phyloP scores from a whole-genome alignment of 2,329 filamentous ascomycete species.

The Ophiostoma angusticollis region DNA sequence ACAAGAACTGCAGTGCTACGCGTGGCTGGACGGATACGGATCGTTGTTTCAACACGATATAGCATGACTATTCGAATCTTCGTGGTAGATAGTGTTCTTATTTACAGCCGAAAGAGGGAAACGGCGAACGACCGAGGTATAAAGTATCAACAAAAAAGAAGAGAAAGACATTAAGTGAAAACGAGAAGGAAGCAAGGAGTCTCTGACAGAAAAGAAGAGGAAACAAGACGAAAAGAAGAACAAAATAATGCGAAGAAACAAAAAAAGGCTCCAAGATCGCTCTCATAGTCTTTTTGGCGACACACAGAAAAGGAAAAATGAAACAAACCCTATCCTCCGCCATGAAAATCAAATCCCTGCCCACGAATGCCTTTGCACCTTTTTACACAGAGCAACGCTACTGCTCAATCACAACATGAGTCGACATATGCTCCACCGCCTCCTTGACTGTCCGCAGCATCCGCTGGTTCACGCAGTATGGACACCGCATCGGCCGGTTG shows the following conservation, averaged over 20 bases:
- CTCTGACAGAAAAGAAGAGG: background rate
- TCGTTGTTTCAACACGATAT: no score
- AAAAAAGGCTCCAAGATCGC: background rate
- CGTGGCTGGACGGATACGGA: no score
- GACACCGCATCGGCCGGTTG: slow-evolving; percentile 40
- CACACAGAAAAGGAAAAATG: background rate
- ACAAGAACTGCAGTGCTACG: no score
- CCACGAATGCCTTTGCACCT: background rate
- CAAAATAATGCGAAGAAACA: background rate
- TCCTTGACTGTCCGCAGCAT: slow-evolving; percentile 49
- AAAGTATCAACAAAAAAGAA: background rate
- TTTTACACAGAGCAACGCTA: background rate
- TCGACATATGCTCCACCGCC: slow-evolving; percentile 49
- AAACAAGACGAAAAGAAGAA: background rate
- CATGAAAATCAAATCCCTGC: no score
- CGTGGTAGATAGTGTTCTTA: no score
- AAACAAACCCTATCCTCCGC: no score
- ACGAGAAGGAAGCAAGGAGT: background rate
- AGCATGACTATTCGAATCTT: no score
- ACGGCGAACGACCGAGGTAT: background rate
- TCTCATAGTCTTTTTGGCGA: background rate
- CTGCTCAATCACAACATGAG: slow-evolving; percentile 41
- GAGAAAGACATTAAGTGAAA: background rate
- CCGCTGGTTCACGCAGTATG: slow-evolving; percentile 48
- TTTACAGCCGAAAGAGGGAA: no score